Evolutionary conservation across 202 grass and related monocot genomes (phyloP).

Genomic region (Eragrostis tef): DNA sequence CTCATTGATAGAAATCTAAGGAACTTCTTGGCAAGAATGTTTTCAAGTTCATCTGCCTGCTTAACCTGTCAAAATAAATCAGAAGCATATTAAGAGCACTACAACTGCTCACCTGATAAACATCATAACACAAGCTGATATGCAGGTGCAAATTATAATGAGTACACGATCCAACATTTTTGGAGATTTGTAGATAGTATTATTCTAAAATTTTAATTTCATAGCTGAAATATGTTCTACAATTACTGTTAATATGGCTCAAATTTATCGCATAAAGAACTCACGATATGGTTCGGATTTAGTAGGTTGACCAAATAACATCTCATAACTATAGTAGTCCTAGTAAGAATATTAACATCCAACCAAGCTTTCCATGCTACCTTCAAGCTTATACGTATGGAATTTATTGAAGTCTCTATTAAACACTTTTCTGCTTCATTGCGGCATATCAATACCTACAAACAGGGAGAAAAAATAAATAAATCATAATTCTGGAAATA

Average conservation of each 20-base stretch:
- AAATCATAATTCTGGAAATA: conserved; percentile 22
- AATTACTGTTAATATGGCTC: not conserved
- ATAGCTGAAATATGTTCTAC: not conserved
- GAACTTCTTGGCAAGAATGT: conserved; percentile 96
- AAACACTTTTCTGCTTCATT: conserved; percentile 98
- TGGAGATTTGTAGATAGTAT: too few relatives aligned
- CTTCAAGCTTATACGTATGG: conserved; percentile 96
- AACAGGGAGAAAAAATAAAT: not conserved
- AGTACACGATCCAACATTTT: not conserved
- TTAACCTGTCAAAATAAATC: conserved; percentile 70
- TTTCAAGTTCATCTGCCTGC: conserved; percentile 94
- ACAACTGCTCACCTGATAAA: conserved; percentile 9
- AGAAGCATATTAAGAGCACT: conserved; percentile 23
- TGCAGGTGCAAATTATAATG: not conserved
- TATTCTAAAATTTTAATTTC: not conserved
- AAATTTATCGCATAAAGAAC: not conserved
- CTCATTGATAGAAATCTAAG: conserved; percentile 97
- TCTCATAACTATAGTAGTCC: not conserved
- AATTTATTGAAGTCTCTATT: conserved; percentile 96
- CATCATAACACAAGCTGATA: not conserved
- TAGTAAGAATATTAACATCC: conserved; percentile 20
- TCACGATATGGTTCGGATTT: not conserved
- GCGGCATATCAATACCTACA: conserved; percentile 84
- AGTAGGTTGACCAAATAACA: not conserved
- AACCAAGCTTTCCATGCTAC: conserved; percentile 40